Evolutionary conservation across 2,329 filamentous ascomycete species (phyloP).

Genomic region (Zopfia rhizophila): DNA sequence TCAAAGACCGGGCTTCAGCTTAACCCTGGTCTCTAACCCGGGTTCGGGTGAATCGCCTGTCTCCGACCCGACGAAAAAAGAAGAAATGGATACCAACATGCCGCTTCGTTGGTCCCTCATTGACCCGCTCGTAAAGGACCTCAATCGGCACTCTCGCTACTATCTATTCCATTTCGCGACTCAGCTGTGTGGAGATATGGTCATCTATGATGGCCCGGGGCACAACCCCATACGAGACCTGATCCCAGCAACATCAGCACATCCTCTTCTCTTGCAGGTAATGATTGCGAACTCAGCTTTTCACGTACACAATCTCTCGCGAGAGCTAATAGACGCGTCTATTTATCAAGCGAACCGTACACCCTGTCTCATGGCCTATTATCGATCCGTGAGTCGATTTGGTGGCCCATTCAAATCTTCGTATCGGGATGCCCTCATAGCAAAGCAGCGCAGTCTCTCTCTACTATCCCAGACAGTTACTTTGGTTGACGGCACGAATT

Average conservation of each 20-base stretch:
- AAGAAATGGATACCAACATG: slow-evolving; percentile 24
- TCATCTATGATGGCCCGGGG: slow-evolving; percentile 58
- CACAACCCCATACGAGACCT: slow-evolving; percentile 62
- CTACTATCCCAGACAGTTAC: slow-evolving; percentile 51
- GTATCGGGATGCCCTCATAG: slow-evolving; percentile 52
- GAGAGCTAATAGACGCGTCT: slow-evolving; percentile 47
- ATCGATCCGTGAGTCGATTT: slow-evolving; percentile 53
- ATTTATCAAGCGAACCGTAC: slow-evolving; percentile 41
- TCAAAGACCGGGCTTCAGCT: background rate
- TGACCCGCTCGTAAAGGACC: slow-evolving; percentile 67
- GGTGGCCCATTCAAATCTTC: slow-evolving; percentile 43
- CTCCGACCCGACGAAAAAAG: no score
- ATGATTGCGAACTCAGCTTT: slow-evolving; percentile 61
- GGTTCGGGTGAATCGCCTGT: no score
- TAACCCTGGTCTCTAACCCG: background rate
- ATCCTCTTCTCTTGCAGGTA: slow-evolving; percentile 58
- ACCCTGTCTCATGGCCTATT: slow-evolving; percentile 45
- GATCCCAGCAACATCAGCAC: slow-evolving; percentile 56
- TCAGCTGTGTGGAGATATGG: slow-evolving; percentile 65
- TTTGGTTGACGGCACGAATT: slow-evolving; percentile 40
- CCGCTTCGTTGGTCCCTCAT: slow-evolving; percentile 57
- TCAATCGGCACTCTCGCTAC: slow-evolving; percentile 58
- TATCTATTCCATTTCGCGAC: slow-evolving; percentile 61
- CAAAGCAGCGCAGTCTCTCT: slow-evolving; percentile 60
- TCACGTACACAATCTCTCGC: slow-evolving; percentile 55